Percentiles rank a stretch among this genome's conserved stretches.
phyloP scores from a whole-genome alignment of 192 early-diverging fungal species.

The Backusella tuberculispora region DNA sequence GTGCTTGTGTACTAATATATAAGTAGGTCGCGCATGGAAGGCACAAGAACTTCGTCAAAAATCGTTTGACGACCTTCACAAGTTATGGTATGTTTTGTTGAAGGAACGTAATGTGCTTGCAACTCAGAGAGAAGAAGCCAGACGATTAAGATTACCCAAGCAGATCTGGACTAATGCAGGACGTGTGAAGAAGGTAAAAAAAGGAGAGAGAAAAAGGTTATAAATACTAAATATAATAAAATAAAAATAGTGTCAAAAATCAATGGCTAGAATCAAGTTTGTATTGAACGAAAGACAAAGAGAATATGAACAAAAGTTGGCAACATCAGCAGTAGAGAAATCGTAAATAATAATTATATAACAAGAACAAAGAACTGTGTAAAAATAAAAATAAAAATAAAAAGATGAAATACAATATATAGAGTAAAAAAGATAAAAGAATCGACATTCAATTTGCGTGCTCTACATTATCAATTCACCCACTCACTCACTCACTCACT shows the following conservation, averaged over 20 bases:
- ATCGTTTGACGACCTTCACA: constrained; percentile 96
- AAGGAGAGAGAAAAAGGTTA: neutral
- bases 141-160: constrained; percentile 56
- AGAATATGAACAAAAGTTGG: constrained; percentile 56
- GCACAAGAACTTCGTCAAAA: constrained; percentile 89
- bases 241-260: constrained; percentile 68
- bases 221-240: neutral
- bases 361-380: neutral
- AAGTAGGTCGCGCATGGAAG: constrained; percentile 83
- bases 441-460: no score
- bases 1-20: neutral
- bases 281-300: constrained; percentile 76
- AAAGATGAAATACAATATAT: neutral
- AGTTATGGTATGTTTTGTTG: constrained; percentile 89
- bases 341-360: constrained; percentile 10
- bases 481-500: no score
- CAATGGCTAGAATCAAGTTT: constrained; percentile 83
- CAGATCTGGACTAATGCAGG: constrained; percentile 63
- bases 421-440: neutral
- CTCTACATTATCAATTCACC: no score
- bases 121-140: constrained; percentile 70
- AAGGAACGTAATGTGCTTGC: constrained; percentile 86
- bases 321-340: neutral
- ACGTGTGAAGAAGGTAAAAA: constrained; percentile 64
- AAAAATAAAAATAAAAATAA: neutral